Conservation (phyloP, 2,329 filamentous ascomycete species). For the Pseudodiploospora longispora region DNA sequence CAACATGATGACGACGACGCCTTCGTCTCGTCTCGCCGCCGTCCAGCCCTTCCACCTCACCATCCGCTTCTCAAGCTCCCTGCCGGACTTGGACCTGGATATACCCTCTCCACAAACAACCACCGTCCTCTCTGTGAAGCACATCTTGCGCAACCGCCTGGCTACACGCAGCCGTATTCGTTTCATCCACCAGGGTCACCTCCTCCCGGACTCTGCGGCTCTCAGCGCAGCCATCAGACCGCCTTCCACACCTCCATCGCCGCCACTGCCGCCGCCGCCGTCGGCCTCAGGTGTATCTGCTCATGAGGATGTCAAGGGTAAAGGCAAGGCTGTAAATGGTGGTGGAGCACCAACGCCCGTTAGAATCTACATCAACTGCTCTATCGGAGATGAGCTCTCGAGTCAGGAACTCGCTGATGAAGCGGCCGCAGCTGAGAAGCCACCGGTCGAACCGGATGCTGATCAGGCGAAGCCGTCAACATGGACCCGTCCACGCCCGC, state of each 20-base stretch:
- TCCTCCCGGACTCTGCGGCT: slow-evolving; percentile 66
- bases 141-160: slow-evolving; percentile 68
- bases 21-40: slow-evolving; percentile 9
- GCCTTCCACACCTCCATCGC: slow-evolving; percentile 50
- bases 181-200: slow-evolving; percentile 82
- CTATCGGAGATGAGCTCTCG: slow-evolving; percentile 69
- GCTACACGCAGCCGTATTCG: slow-evolving; percentile 66
- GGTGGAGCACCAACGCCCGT: slow-evolving; percentile 27
- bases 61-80: slow-evolving; percentile 80
- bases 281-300: neutral
- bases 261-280: slow-evolving; percentile 31
- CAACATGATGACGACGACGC: slow-evolving; percentile 16
- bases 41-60: slow-evolving; percentile 60
- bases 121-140: slow-evolving; percentile 72
- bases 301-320: slow-evolving; percentile 1
- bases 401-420: slow-evolving; percentile 62
- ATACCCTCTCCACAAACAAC: slow-evolving; percentile 60
- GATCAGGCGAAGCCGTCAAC: slow-evolving; percentile 23
- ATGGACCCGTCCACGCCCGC: slow-evolving; percentile 29
- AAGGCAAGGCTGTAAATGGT: slow-evolving; percentile 19
- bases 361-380: slow-evolving; percentile 86
- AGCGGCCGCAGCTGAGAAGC: slow-evolving; percentile 35
- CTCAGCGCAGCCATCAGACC: slow-evolving; percentile 62
- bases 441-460: slow-evolving; percentile 40
- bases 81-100: slow-evolving; percentile 75